phyloP scores from a whole-genome alignment of 768 basidiomycete species.

The Trametes elegans region DNA sequence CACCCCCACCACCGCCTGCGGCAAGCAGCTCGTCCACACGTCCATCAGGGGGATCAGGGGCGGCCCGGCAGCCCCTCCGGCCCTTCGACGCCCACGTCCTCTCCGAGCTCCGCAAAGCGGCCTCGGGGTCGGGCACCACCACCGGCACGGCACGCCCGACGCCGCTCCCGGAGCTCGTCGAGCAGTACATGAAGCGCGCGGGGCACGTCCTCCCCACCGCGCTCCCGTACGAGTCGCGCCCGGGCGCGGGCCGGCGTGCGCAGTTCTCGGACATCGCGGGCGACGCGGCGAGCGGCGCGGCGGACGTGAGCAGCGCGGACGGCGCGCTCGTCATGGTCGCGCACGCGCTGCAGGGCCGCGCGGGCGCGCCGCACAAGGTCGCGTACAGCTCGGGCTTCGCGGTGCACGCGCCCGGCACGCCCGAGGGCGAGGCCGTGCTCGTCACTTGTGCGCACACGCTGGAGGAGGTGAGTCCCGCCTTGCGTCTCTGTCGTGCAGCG shows the following conservation, averaged over 20 bases:
- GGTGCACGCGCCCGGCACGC: slow-evolving; percentile 33
- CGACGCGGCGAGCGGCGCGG: neutral
- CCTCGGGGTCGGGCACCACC: neutral
- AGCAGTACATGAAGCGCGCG: slow-evolving; percentile 42
- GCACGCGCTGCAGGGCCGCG: slow-evolving; percentile 41
- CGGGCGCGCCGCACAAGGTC: slow-evolving; percentile 40
- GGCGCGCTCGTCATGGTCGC: slow-evolving; percentile 48
- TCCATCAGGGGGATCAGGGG: neutral
- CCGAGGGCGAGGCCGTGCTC: slow-evolving; percentile 36
- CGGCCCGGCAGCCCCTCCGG: neutral
- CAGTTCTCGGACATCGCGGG: slow-evolving; percentile 21
- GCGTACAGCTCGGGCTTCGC: slow-evolving; percentile 58
- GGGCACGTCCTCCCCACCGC: slow-evolving; percentile 41
- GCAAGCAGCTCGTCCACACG: neutral
- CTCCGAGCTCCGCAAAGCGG: slow-evolving; percentile 17
- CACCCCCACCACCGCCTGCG: neutral
- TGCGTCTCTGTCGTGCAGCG: neutral
- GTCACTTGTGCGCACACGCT: slow-evolving; percentile 64
- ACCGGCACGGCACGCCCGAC: neutral
- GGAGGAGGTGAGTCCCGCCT: slow-evolving; percentile 46
- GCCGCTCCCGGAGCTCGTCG: slow-evolving; percentile 34
- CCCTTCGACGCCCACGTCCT: slow-evolving; percentile 27
- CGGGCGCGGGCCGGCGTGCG: slow-evolving; percentile 31
- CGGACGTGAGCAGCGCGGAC: slow-evolving; percentile 20
- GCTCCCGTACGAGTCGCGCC: slow-evolving; percentile 53